Percentiles rank a stretch among this genome's conserved stretches.
Conservation (phyloP, 768 basidiomycete species). For the Hydnum rufescens region DNA sequence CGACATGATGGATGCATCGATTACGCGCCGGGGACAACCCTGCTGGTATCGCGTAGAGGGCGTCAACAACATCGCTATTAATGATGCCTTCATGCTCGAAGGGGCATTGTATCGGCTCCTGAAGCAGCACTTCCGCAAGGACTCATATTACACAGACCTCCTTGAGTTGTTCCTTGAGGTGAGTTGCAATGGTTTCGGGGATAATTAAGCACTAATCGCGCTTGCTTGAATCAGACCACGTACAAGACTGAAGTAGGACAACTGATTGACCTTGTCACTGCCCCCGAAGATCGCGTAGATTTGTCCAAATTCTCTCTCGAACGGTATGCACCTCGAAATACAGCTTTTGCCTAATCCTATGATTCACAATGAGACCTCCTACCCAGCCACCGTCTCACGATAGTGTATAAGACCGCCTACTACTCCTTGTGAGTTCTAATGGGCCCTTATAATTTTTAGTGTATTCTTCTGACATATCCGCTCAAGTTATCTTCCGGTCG, state of each 20-base stretch:
- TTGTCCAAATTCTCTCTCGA: conserved; percentile 71
- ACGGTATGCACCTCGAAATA: too few species aligned
- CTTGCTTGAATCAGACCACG: conserved; percentile 32
- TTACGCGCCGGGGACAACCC: conserved; percentile 84
- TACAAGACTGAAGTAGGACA: conserved; percentile 95
- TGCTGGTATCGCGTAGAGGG: conserved; percentile 70
- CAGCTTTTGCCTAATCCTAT: conserved; percentile 13
- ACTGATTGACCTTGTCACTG: conserved; percentile 87
- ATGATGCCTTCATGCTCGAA: conserved; percentile 94
- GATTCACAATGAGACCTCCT: neutral
- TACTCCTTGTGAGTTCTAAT: conserved; percentile 47
- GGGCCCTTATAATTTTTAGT: neutral
- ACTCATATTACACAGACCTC: conserved; percentile 72
- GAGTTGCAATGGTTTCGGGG: conserved; percentile 12
- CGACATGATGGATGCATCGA: conserved; percentile 92
- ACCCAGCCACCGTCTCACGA: conserved; percentile 69
- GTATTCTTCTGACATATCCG: neutral
- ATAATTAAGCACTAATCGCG: conserved; percentile 10
- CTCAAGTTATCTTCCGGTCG: conserved; percentile 71
- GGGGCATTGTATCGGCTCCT: conserved; percentile 81
- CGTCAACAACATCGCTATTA: conserved; percentile 77
- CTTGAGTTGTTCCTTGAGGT: conserved; percentile 84
- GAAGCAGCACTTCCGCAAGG: conserved; percentile 64
- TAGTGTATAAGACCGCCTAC: conserved; percentile 91
- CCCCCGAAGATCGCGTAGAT: conserved; percentile 78